phyloP scores from a whole-genome alignment of 2,329 filamentous ascomycete genomes.

The Immersiporthe knoxdaviesiana region DNA sequence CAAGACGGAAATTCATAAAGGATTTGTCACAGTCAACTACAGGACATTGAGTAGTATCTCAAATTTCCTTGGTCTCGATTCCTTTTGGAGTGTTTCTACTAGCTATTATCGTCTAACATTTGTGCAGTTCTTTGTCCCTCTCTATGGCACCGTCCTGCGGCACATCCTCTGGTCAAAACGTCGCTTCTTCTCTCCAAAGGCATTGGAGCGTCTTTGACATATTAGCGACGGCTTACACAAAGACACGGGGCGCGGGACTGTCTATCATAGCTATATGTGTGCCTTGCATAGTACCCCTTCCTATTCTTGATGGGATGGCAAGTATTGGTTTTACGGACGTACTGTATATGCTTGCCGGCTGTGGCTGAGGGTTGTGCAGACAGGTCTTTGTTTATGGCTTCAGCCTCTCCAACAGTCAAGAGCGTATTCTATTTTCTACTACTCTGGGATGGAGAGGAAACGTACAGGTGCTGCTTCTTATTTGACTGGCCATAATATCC shows the following conservation, averaged over 20 bases:
- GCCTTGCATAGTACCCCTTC: no score
- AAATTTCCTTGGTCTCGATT: background rate
- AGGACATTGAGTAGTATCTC: background rate
- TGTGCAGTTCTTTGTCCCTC: background rate
- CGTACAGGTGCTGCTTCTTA: background rate
- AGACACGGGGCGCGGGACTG: background rate
- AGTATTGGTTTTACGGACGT: background rate
- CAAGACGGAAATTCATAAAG: background rate
- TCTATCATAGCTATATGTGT: background rate
- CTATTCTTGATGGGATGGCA: background rate
- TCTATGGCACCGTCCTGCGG: no score
- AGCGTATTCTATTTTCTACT: no score
- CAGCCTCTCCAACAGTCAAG: background rate
- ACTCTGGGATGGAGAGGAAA: no score
- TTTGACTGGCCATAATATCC: background rate
- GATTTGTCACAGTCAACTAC: background rate
- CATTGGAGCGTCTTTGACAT: background rate
- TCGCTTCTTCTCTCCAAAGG: background rate
- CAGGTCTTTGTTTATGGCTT: conserved; percentile 8
- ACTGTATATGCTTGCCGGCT: background rate
- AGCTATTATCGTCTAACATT: background rate
- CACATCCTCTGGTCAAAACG: no score
- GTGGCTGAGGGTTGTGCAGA: no score
- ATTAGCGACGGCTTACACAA: background rate
- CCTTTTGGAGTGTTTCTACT: background rate